Evolutionary conservation across 1,139 yeast species (phyloP), one percentile per base, ranked within the genome.

Genomic region (Saccharomyces hybrid): DNA sequence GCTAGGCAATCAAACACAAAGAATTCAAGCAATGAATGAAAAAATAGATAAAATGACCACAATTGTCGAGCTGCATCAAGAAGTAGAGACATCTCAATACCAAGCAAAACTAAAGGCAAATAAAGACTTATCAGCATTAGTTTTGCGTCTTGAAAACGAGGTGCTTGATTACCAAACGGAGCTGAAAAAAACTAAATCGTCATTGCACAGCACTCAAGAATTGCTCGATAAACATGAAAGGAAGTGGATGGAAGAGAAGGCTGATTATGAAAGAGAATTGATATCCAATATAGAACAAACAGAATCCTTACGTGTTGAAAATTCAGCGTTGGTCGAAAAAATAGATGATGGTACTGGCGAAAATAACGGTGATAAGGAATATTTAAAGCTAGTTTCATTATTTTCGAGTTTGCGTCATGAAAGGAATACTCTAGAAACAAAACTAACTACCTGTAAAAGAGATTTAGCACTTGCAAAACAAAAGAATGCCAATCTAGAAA

Each of bases 361-460:
- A 20, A 57, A 20, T 23, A 23, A 56, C 2, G 52, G 51, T 42
- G 47, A 28, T 13, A 49, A 51, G 11, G 86, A 84, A 1, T 32
- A 32, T 32, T 32, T 32, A 32, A 13, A 5, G 38, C 38, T 32
- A 32, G 38, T 32, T 32, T 32, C 38, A 61, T 78, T 89, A 41
- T 72, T 89, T 46, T 70, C 77, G 6, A 83, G 79, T 62, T 73
- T 89, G 56, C 84, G 91, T 51, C 83, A 86, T 59, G 96, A 88
- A 63, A 87, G 86, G 66, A 96, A 89, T 59, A 75, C 83, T 5
- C 77, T 84, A 1, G 88, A 84, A 54, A 78, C 83, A 20, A 86
- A 83, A 61, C 73, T 81, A 27, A 77, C 78, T 9, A 72, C 77
- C 27, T 61, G 69, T 11, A 56, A 63, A n/a, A 63, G 70, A 48